A percentile compares a stretch with the other conserved stretches of the same genome.
phyloP scores from a whole-genome alignment of 441 rosid species.

The Brassica balearica region DNA sequence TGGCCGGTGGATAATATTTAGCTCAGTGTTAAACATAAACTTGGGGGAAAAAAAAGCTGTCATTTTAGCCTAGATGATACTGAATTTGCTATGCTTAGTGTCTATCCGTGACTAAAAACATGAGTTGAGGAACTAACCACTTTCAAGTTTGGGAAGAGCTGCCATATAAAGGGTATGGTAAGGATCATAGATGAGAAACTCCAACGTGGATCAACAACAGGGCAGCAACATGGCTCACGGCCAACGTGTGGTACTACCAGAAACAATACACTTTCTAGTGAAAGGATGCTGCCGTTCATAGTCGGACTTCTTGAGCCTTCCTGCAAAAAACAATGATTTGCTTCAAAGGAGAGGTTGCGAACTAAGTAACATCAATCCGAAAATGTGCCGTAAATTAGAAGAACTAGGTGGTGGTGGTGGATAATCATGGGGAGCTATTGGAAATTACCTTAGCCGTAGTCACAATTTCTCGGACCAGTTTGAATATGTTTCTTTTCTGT shows the following conservation, averaged over 20 bases:
- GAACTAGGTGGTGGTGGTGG: conserved; percentile 26
- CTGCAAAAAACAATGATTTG: conserved; percentile 51
- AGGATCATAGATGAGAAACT: conserved; percentile 88
- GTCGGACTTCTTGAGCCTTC: conserved; percentile 49
- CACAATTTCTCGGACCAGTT: conserved; percentile 71
- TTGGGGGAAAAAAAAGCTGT: conserved; percentile 13
- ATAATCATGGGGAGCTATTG: conserved; percentile 19
- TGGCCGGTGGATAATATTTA: background rate
- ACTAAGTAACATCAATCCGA: conserved; percentile 13
- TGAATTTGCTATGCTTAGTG: conserved; percentile 1
- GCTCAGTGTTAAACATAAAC: conserved; percentile 28
- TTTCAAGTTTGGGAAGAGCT: conserved; percentile 75
- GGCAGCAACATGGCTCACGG: conserved; percentile 70
- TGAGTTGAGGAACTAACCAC: conserved; percentile 55
- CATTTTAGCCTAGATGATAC: conserved; percentile 10
- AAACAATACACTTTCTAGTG: conserved; percentile 69
- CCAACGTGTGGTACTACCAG: conserved; percentile 72
- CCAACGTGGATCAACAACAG: conserved; percentile 63
- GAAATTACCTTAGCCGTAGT: conserved; percentile 63
- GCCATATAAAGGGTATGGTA: conserved; percentile 88
- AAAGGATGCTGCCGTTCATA: conserved; percentile 49
- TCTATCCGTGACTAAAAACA: conserved; percentile 3
- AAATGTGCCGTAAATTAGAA: conserved; percentile 22
- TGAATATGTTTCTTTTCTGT: conserved; percentile 60
- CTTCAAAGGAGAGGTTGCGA: conserved; percentile 25